A percentile compares a stretch with the other conserved stretches of the same genome.
These are phyloP conservation scores for Fomitopsis betulina DNA, from an alignment of 1,284 basidiomycete species.

Conservation along the genomic window DNA sequence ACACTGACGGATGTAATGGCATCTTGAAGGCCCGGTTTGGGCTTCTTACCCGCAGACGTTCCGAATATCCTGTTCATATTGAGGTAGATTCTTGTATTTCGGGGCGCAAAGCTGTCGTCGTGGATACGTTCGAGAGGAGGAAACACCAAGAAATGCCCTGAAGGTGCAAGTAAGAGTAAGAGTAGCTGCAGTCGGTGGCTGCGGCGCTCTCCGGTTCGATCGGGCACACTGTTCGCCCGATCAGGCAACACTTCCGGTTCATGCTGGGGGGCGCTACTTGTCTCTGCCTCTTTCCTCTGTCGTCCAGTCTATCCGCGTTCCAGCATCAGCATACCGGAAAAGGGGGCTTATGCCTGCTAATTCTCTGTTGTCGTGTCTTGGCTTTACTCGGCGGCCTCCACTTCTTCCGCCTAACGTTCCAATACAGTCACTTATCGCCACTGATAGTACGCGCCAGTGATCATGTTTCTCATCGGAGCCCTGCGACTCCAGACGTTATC, in stretches of 20 bases:
- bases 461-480: background rate
- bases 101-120: background rate
- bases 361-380: background rate
- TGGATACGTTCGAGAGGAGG: background rate
- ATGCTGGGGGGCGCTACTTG: background rate
- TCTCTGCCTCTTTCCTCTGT: background rate
- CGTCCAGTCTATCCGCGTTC: background rate
- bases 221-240: background rate
- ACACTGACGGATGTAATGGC: constrained; percentile 80
- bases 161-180: background rate
- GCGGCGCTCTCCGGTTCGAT: constrained; percentile 1
- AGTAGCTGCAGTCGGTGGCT: background rate
- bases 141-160: background rate
- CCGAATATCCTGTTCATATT: constrained; percentile 85
- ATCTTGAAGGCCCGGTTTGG: constrained; percentile 85
- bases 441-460: background rate
- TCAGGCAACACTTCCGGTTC: background rate
- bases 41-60: constrained; percentile 71
- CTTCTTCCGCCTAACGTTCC: background rate
- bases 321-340: background rate
- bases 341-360: too few species aligned
- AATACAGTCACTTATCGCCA: background rate
- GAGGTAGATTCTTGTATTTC: background rate
- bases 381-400: background rate
- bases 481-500: background rate